Base-by-base conservation (phyloP, 2,329 filamentous ascomycete genomes). In the Alternaria brassicicola region DNA sequence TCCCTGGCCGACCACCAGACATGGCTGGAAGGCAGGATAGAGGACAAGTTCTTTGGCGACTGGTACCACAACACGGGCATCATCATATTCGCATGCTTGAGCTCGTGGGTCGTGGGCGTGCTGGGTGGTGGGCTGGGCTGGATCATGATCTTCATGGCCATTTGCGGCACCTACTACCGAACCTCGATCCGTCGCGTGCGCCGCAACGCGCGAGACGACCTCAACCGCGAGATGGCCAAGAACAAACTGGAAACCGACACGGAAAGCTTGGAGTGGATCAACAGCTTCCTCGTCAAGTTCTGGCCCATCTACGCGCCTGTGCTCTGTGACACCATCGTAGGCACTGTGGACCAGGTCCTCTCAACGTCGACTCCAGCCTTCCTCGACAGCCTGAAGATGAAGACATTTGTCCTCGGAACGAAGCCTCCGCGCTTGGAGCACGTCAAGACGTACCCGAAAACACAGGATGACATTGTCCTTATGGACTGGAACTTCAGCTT, bases 401-500 rank as follows among this genome's bases (percentile, higher is more conserved):
- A 93, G 79, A 94, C 89, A 0, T 99, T 99, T 77, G 92, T 93
- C 0, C 85, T 99, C 13, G 95, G 95, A 55, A 93, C 91, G 8
- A 99, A 99, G 80, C 94, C 95, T 26, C 96, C 96, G 6, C 88
- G 95, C 28, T 86, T 99, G 83, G 95, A 99, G 79, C 93, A 98
- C 73, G 95, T 99, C 78, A 98, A 97, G 83, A 97, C 95, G 0
- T 97, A 99, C 70, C 94, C 94, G 57, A 96, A 95, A 78, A 92
- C 91, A 1, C 92, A 97, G 68, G 93, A 97, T 63, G 95, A 99
- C 73, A 89, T 93, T 57, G 92, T 99, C 39, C 86, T 98, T 72
- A 99, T 99, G 95, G 95, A 99, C 76, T 99, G 95, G 95, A 97
- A 96, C 73, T 99, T 99, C 79, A 98, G 94, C 83, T 99, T 99